Evolutionary conservation across 2,329 filamentous ascomycete genomes (phyloP).

Genomic region (Botrytis cinerea): DNA sequence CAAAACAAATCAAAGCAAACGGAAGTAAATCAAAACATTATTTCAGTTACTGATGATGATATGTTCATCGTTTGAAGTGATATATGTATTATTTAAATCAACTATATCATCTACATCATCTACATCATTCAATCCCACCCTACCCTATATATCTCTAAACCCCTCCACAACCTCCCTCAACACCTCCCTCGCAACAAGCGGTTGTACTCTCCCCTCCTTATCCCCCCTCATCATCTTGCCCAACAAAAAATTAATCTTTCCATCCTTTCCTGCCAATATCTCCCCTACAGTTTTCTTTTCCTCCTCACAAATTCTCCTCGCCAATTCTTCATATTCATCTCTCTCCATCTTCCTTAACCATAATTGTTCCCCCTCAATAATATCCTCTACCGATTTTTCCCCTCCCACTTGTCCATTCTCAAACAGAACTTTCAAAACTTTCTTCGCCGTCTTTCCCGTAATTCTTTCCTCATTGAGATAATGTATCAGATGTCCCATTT

Average conservation of each 20-base stretch:
- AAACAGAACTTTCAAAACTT: conserved; percentile 57
- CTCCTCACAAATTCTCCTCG: conserved; percentile 55
- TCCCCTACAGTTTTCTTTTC: conserved; percentile 55
- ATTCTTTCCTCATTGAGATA: conserved; percentile 48
- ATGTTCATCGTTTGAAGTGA: too few relatives aligned
- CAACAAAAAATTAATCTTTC: conserved; percentile 69
- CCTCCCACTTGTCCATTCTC: conserved; percentile 45
- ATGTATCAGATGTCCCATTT: conserved; percentile 49
- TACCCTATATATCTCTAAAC: neutral
- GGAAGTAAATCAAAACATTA: too few relatives aligned
- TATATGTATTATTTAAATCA: too few relatives aligned
- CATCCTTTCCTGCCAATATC: conserved; percentile 60
- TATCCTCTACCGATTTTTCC: conserved; percentile 46
- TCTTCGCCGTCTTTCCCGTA: conserved; percentile 60
- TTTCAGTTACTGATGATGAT: too few relatives aligned
- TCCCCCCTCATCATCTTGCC: conserved; percentile 67
- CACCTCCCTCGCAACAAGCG: conserved; percentile 56
- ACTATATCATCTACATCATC: too few relatives aligned
- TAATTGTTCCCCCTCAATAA: conserved; percentile 59
- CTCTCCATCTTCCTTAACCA: conserved; percentile 55
- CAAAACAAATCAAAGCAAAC: too few relatives aligned
- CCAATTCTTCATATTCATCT: conserved; percentile 57
- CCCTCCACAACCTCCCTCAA: conserved; percentile 40
- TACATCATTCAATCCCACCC: neutral
- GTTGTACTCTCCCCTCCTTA: conserved; percentile 62